Base-by-base conservation (phyloP, 371 early-diverging fungal genomes). In the Syncephalastrum racemosum region DNA sequence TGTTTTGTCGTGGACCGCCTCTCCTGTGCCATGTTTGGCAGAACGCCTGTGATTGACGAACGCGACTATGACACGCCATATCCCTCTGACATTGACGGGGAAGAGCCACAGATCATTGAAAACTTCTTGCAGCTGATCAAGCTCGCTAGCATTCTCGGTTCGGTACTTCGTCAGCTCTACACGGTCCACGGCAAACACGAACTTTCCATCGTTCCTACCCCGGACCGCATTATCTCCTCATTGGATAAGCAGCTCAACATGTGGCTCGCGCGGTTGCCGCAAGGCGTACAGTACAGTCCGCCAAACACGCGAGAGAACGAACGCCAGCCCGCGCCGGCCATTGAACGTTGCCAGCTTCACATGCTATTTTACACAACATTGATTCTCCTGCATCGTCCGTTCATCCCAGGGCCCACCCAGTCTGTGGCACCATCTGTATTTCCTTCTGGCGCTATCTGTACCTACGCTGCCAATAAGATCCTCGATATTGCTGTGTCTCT, bases 341-440 rank as follows among this genome's bases (percentile, higher is more conserved):
- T 79, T 1, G 74, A 75, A 22, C 55, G 77, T 16, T 80, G 77
- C 24, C 81, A 81, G 27, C 44, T 81, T 19, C 90, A 90, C 48
- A 74, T 90, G 66, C 73, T 88, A 10, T 91, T 87, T 67, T 85
- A 91, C 64, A 87, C 89, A 2, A 79, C 88, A 42, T 57, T 87
- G 41, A 88, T 92, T 23, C 65, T 92, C 10, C 78, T 89, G 0
- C 90, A 92, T 56, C 84, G 90, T 3, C 91, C 91, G 3, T 86
- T 79, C 54, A 75, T 79, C 52, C 73, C 70, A n/a, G 75, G 75
- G 0, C 68, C 69, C 1, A 52, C 50, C 13, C 75, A 75, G 22
- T 53, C 63, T 6, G 53, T 56, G 4, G 50, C 62, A 0, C 66
- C 64, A 12, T 73, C 76, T 10, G 70, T 72, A 0, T 72, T 78